These are phyloP conservation scores for Cryptosporidium sp. DNA, from an alignment of 169 alveolate genomes.

Conservation along the genomic window DNA sequence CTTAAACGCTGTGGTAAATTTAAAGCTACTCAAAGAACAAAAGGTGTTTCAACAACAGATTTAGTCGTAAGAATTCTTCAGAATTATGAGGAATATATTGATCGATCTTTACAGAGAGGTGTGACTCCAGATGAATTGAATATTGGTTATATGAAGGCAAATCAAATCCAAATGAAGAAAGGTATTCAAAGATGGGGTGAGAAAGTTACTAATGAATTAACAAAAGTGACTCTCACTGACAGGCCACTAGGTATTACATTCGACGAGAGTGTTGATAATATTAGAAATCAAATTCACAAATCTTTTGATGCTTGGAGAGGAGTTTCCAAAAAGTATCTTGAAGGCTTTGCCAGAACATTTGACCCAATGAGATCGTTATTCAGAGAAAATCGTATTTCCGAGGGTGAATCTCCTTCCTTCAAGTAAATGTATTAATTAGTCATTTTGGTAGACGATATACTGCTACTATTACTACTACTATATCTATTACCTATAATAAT, in stretches of 20 bases:
- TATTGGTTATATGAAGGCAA: conserved; percentile 91
- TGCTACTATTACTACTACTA: neutral
- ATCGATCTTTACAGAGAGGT: conserved; percentile 93
- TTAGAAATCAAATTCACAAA: conserved; percentile 81
- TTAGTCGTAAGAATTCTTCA: conserved; percentile 92
- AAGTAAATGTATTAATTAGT: conserved; percentile 11
- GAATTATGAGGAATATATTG: conserved; percentile 95
- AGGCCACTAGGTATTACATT: conserved; percentile 81
- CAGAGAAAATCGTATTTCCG: conserved; percentile 64
- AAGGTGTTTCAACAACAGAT: conserved; percentile 97
- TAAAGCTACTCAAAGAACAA: conserved; percentile 93
- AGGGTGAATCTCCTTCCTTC: conserved; percentile 49
- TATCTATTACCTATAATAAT: neutral
- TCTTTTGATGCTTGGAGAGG: conserved; percentile 81
- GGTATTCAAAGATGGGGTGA: conserved; percentile 89
- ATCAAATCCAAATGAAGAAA: conserved; percentile 89
- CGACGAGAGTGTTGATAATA: conserved; percentile 83
- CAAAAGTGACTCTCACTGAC: conserved; percentile 90
- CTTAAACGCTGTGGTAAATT: conserved; percentile 89
- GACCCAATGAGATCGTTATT: conserved; percentile 81
- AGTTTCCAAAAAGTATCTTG: conserved; percentile 78
- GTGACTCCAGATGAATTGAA: conserved; percentile 93
- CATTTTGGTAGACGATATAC: neutral
- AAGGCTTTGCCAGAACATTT: conserved; percentile 82
- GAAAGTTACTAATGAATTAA: conserved; percentile 86